A percentile compares a stretch with the other conserved stretches of the same genome.
Conservation (phyloP, 2,329 filamentous ascomycete genomes). For the Cladosporium sp. region DNA sequence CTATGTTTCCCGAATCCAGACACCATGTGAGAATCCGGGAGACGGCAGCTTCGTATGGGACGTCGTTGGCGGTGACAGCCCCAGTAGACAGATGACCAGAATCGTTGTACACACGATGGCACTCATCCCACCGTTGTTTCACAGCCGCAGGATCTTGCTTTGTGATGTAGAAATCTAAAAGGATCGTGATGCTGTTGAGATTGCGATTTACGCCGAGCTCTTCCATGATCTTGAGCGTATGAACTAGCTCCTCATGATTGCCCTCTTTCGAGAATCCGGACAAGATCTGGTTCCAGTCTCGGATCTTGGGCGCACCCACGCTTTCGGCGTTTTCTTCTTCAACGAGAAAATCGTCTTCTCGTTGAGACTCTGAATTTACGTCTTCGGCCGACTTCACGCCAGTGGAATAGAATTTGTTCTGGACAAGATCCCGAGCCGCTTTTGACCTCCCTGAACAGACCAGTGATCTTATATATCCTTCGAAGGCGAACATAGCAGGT, state of each 20-base stretch:
- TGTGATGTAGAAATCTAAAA: conserved; percentile 56
- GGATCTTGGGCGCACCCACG: background rate
- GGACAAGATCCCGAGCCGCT: conserved; percentile 34
- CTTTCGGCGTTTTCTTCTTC: background rate
- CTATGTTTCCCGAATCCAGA: conserved; percentile 47
- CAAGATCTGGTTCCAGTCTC: conserved; percentile 34
- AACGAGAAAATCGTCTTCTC: background rate
- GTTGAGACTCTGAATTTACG: background rate
- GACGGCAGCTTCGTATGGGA: background rate
- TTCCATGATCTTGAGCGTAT: conserved; percentile 52
- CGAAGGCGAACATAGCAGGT: background rate
- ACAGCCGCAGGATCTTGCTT: conserved; percentile 57
- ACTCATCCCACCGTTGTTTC: conserved; percentile 60
- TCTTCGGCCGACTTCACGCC: background rate
- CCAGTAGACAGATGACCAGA: conserved; percentile 29
- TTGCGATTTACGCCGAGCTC: conserved; percentile 18
- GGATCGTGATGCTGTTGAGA: background rate
- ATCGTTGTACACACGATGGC: conserved; percentile 67
- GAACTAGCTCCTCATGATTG: conserved; percentile 54
- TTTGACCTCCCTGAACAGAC: background rate
- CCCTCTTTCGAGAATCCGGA: conserved; percentile 59
- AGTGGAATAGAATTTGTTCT: background rate
- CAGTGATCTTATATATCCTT: background rate
- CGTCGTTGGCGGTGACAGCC: background rate
- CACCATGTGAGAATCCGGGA: conserved; percentile 21